These are phyloP conservation scores for Aphanomyces astaci DNA, from an alignment of 352 stramenopile species.

Conservation along the genomic window DNA sequence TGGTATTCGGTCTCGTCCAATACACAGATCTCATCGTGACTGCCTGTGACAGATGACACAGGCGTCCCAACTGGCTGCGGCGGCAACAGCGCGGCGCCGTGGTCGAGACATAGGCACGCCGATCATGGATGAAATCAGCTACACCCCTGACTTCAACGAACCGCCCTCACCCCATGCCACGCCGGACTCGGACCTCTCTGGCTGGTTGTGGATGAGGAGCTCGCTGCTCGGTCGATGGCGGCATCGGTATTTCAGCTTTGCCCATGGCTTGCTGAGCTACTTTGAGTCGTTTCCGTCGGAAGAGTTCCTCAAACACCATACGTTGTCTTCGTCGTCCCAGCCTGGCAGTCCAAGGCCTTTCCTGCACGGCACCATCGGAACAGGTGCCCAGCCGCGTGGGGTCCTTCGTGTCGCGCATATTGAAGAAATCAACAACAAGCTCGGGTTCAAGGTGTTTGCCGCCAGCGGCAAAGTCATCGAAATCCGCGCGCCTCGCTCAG, in stretches of 20 bases:
- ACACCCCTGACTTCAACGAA: neutral
- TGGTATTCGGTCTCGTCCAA: no score
- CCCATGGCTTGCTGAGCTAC: slow-evolving; percentile 56
- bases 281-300: slow-evolving; percentile 65
- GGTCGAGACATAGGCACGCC: neutral
- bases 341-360: neutral
- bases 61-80: neutral
- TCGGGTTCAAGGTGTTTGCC: slow-evolving; percentile 67
- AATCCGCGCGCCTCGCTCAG: slow-evolving; percentile 49
- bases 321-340: slow-evolving; percentile 24
- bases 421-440: slow-evolving; percentile 41
- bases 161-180: neutral
- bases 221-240: slow-evolving; percentile 51
- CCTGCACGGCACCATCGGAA: neutral
- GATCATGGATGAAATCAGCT: neutral
- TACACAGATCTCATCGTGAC: neutral
- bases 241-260: slow-evolving; percentile 67
- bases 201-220: slow-evolving; percentile 75
- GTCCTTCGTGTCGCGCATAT: slow-evolving; percentile 67
- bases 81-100: neutral
- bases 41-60: neutral
- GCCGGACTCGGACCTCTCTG: slow-evolving; percentile 28
- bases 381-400: slow-evolving; percentile 41
- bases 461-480: slow-evolving; percentile 58
- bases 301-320: slow-evolving; percentile 57